Evolutionary conservation across 352 stramenopile genomes (phyloP), one percentile per base, ranked within the genome.

Genomic region (Vaucheria bursata): DNA sequence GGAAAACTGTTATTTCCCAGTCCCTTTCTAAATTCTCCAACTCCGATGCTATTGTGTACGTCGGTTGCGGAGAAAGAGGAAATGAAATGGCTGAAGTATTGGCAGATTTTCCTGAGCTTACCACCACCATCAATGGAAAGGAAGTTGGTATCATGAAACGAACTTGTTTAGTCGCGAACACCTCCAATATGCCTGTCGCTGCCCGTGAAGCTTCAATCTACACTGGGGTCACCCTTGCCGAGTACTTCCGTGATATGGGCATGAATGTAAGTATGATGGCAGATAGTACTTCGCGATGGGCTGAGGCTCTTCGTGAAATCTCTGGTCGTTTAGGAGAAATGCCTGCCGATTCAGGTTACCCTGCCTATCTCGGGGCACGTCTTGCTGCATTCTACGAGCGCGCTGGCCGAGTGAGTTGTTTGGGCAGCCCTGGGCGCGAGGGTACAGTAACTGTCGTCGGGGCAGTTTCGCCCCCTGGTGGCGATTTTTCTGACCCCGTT

Each of bases 261-360:
- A 98, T 98, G 93, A 98, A 99, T 85, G 95, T 99, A 81, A 97
- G 94, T 49, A 99, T 99, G 95, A 99, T 99, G 96, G 96, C 95
- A 66, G 96, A 99, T 88, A 98, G 94, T 36, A 99, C 96, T 31
- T 98, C 92, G 86, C 95, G 96, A 86, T 99, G 96, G 96, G 96
- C 96, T 74, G 96, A 99, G 83, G 96, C 96, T 40, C 88, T 99
- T 87, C 94, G 96, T 92, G 96, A 99, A 90, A 99, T 99, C 79
- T 99, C 95, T 34, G 96, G 96, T 85, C 95, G 96, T 88, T 87
- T 99, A 7, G 96, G 96, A 85, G 96, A 99, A 88, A 99, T 99
- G 96, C 96, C 96, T 83, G 96, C 96, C 71, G 96, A 99, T 89
- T 97, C 87, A 52, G 91, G 75, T 81, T 97, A 97, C 86, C 96